phyloP scores from a whole-genome alignment of 2,329 filamentous ascomycete species.

The Neonectria coccinea region DNA sequence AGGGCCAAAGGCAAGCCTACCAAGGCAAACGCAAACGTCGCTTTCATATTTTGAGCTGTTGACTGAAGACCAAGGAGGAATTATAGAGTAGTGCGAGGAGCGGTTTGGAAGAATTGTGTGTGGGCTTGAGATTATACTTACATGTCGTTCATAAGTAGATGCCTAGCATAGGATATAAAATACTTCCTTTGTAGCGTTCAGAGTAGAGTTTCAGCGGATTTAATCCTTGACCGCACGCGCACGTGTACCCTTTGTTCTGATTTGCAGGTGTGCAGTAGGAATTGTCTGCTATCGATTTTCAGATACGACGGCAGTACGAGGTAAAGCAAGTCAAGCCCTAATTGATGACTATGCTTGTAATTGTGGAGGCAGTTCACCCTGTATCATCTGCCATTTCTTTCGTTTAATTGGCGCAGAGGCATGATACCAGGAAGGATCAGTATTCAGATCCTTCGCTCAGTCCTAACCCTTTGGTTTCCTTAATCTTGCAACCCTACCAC shows the following conservation, averaged over 20 bases:
- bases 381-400: no score
- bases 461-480: neutral
- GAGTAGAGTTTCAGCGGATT: neutral
- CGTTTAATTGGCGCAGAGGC: neutral
- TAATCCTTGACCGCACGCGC: neutral
- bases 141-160: neutral
- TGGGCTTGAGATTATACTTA: neutral
- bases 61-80: neutral
- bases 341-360: no score
- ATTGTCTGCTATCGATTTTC: neutral
- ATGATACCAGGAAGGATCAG: neutral
- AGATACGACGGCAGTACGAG: no score
- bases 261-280: no score
- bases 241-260: no score
- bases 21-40: neutral
- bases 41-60: neutral
- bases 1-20: constrained; percentile 1
- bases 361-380: no score
- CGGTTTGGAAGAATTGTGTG: neutral
- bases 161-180: neutral
- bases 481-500: neutral
- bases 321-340: no score
- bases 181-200: neutral
- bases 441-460: neutral
- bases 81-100: neutral